Conservation (phyloP, 495 filamentous ascomycete genomes). For the Elaphomyces granulatus region DNA sequence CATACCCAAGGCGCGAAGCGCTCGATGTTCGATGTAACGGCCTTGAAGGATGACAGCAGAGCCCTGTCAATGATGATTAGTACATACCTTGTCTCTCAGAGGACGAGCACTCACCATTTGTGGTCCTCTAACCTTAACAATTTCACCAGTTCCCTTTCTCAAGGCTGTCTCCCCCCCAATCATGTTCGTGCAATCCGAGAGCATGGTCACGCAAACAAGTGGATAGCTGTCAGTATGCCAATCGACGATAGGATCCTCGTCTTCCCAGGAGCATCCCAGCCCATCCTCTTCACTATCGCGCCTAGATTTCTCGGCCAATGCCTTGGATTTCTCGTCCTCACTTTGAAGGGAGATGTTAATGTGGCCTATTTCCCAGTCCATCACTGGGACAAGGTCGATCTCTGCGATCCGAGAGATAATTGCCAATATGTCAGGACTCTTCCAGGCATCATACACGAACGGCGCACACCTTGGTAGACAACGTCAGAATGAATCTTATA, state of each 20-base stretch:
- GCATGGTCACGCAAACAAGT: constrained; percentile 65
- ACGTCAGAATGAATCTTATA: constrained; percentile 2
- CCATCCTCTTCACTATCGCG: constrained; percentile 33
- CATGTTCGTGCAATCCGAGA: constrained; percentile 57
- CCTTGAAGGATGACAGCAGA: constrained; percentile 56
- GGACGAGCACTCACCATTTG: constrained; percentile 37
- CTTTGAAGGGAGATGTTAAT: constrained; percentile 53
- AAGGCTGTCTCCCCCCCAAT: constrained; percentile 59
- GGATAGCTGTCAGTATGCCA: constrained; percentile 68
- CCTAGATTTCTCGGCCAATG: constrained; percentile 25
- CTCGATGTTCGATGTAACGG: constrained; percentile 58
- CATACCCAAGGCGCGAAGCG: constrained; percentile 45
- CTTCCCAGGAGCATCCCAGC: constrained; percentile 39
- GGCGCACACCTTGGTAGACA: constrained; percentile 36
- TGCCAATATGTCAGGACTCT: constrained; percentile 43
- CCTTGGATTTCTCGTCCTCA: constrained; percentile 37
- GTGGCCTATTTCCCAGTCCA: constrained; percentile 63
- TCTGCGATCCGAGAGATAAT: constrained; percentile 60
- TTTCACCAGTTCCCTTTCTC: constrained; percentile 42
- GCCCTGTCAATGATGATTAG: constrained; percentile 30
- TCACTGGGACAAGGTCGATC: constrained; percentile 53
- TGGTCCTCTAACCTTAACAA: constrained; percentile 55
- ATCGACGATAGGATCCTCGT: constrained; percentile 51
- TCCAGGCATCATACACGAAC: constrained; percentile 61
- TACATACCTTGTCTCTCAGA: background rate